phyloP scores from a whole-genome alignment of 768 basidiomycete species.

The Agaricus sinodeliciosus region DNA sequence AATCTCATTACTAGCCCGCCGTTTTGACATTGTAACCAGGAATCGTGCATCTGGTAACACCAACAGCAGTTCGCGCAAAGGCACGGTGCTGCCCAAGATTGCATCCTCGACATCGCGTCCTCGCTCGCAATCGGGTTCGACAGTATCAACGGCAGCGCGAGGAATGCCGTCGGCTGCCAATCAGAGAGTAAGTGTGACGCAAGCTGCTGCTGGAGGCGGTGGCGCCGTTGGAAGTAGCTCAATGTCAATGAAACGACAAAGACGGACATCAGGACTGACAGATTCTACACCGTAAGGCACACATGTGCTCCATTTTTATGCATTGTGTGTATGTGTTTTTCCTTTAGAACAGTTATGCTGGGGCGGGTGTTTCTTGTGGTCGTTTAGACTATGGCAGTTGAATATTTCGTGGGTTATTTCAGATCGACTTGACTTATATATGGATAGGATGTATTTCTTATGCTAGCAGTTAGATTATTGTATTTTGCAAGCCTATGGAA shows the following conservation, averaged over 20 bases:
- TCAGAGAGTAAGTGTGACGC: conserved; percentile 16
- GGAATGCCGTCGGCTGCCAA: conserved; percentile 29
- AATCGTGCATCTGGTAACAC: conserved; percentile 79
- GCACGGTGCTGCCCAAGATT: conserved; percentile 61
- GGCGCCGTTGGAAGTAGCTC: conserved; percentile 22
- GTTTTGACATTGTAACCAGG: conserved; percentile 29
- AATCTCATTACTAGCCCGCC: background rate
- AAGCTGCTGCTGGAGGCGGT: conserved; percentile 23
- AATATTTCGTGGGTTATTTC: no score
- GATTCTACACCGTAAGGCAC: conserved; percentile 17
- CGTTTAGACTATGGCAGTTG: conserved; percentile 28
- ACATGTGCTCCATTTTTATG: conserved; percentile 11
- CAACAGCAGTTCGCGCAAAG: conserved; percentile 60
- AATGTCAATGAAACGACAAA: conserved; percentile 68
- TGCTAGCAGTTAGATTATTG: background rate
- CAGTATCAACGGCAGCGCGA: conserved; percentile 39
- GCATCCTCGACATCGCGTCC: conserved; percentile 71
- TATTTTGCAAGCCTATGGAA: background rate
- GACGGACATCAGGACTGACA: conserved; percentile 61
- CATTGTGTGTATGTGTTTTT: conserved; percentile 12
- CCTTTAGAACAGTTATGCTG: conserved; percentile 7
- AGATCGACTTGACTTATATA: background rate
- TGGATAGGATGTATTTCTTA: background rate
- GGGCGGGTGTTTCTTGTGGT: conserved; percentile 19
- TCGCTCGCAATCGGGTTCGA: conserved; percentile 60